These are phyloP conservation scores for Tilletia setariae DNA, from an alignment of 1,284 basidiomycete species.

Conservation along the genomic window DNA sequence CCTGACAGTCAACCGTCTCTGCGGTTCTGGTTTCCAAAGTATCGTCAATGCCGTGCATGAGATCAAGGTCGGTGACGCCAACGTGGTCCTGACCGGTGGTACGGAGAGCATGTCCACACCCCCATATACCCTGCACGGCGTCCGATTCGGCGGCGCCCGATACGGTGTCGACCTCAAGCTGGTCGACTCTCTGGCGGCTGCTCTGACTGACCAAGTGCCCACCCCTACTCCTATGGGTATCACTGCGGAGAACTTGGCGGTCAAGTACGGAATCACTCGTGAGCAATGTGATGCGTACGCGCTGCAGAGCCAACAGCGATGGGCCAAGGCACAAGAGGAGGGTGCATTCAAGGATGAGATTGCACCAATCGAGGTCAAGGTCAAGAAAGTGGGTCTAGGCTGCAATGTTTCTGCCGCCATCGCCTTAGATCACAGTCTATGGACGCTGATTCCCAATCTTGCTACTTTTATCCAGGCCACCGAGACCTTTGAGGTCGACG, in stretches of 20 bases:
- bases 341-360: conserved; percentile 57
- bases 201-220: conserved; percentile 60
- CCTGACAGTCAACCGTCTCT: conserved; percentile 70
- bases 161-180: conserved; percentile 62
- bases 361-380: conserved; percentile 52
- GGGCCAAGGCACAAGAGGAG: conserved; percentile 56
- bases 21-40: conserved; percentile 91
- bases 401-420: background rate
- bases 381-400: conserved; percentile 36
- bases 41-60: conserved; percentile 88
- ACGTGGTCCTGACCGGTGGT: conserved; percentile 85
- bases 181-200: conserved; percentile 61
- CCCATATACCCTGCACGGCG: conserved; percentile 59
- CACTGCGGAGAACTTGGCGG: conserved; percentile 85
- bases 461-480: conserved; percentile 20
- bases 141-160: conserved; percentile 49
- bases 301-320: conserved; percentile 54
- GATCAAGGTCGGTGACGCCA: conserved; percentile 80
- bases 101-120: conserved; percentile 98
- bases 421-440: background rate
- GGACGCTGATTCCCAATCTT: background rate
- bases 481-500: conserved; percentile 55
- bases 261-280: conserved; percentile 76
- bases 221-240: conserved; percentile 59
- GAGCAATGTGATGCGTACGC: conserved; percentile 71